phyloP scores from a whole-genome alignment of 148 eudicot genomes.

The Rheum nobile region DNA sequence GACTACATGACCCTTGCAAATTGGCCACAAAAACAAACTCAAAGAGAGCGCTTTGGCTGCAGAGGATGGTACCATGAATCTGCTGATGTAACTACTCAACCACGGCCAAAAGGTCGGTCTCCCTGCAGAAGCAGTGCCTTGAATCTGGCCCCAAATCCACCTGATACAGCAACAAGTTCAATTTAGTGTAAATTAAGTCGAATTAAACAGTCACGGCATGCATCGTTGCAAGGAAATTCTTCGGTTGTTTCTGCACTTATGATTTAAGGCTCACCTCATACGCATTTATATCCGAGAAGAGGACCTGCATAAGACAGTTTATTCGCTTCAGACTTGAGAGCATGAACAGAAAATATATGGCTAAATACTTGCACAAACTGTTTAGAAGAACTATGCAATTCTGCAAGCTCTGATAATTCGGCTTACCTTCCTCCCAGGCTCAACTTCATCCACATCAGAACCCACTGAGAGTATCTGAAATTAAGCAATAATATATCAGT shows the following conservation, averaged over 20 bases:
- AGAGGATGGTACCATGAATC: not conserved
- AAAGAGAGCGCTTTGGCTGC: not conserved
- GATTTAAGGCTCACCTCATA: constrained; percentile 47
- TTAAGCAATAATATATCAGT: not conserved
- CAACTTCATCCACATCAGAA: constrained; percentile 63
- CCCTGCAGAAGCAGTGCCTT: constrained; percentile 68
- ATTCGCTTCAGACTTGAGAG: not conserved
- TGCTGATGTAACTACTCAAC: constrained; percentile 38
- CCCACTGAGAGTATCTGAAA: constrained; percentile 72
- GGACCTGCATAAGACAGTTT: constrained; percentile 50
- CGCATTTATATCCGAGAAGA: constrained; percentile 90
- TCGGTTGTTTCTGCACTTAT: not conserved
- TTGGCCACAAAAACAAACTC: not conserved
- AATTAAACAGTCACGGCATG: not conserved
- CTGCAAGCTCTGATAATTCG: not conserved
- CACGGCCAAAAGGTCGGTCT: constrained; percentile 67
- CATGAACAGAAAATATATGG: not conserved
- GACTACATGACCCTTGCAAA: not conserved
- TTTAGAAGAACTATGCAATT: not conserved
- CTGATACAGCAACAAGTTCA: constrained; percentile 15
- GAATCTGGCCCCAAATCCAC: constrained; percentile 46
- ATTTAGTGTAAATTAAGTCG: not conserved
- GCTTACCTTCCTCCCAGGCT: constrained; percentile 84
- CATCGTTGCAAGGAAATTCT: not conserved
- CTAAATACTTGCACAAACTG: not conserved